Evolutionary conservation across 1,284 basidiomycete genomes (phyloP), one percentile per base, ranked within the genome.

Genomic region (Puccinia triticina): DNA sequence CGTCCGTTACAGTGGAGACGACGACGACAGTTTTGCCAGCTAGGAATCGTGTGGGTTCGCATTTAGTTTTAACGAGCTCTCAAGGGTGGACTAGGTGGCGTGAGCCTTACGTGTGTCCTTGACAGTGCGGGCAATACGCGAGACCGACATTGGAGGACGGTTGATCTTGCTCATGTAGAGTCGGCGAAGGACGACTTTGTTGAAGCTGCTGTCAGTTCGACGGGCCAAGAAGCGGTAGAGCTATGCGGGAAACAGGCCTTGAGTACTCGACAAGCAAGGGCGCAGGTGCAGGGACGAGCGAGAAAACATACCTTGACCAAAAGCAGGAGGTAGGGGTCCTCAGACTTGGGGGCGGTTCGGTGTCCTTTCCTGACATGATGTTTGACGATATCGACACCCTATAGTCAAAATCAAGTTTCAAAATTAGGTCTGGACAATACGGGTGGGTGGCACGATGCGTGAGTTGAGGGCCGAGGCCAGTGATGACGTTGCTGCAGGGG

Each of bases 361-460:
- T 92, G 90, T 87, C 96, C 93, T 91, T 96, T 98, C 92, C 94
- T 98, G 92, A 98, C 96, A 92, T 99, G 96, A 91, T 98, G 96
- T 89, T 91, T 90, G 88, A 91, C 91, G 89, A 98, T 92, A 90
- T 99, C 96, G 90, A 98, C 98, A 93, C 96, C 96, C 96, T 96
- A 85, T 85, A 69, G 11, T 61, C 26, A 29, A 26, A 26, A 18
- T 29, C 14, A 61, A 61, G 14, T 11, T 34, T 16, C 29, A 11
- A 18, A 11, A 34, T 29, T 26, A 34, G 59, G 26, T 26, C 26
- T 61, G 59, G 59, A 11, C 59, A 61, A 26, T 26, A 61, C 32
- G 26, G n/a, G 59, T n/a, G 4, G 55, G 4, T 59, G 55, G 16
- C 16, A 29, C 55, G 55, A 59, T 23, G 4, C 55, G 4, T 59